phyloP scores from a whole-genome alignment of 1,139 yeast genomes.

The Hyphopichia burtonii region DNA sequence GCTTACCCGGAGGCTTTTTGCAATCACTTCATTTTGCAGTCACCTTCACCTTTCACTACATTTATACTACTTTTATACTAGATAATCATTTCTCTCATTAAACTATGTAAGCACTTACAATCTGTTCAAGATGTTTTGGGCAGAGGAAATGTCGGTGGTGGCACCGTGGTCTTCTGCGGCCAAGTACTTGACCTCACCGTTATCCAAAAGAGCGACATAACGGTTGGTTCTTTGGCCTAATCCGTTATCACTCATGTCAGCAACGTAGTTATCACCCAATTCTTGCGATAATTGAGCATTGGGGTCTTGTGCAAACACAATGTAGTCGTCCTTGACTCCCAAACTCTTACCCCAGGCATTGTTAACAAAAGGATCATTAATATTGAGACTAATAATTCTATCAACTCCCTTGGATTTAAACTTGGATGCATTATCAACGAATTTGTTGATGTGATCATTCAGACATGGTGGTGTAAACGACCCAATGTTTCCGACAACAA shows the following conservation, averaged over 20 bases:
- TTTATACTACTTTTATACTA: too few relatives aligned
- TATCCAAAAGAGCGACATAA: constrained; percentile 17
- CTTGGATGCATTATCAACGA: constrained; percentile 13
- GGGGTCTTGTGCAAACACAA: constrained; percentile 21
- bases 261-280: constrained; percentile 21
- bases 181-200: constrained; percentile 46
- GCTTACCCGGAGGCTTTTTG: too few relatives aligned
- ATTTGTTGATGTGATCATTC: constrained; percentile 16
- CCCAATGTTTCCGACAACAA: constrained; percentile 14
- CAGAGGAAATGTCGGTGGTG: constrained; percentile 60
- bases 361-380: constrained; percentile 18
- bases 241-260: constrained; percentile 11
- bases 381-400: constrained; percentile 16
- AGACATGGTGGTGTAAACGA: constrained; percentile 17
- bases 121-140: constrained; percentile 48
- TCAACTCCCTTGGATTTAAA: constrained; percentile 19
- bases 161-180: constrained; percentile 62
- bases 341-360: constrained; percentile 13
- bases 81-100: too few relatives aligned
- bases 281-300: constrained; percentile 47
- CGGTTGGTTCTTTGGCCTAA: constrained; percentile 15
- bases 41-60: too few relatives aligned
- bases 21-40: too few relatives aligned
- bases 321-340: constrained; percentile 13
- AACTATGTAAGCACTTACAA: too few relatives aligned